phyloP scores from a whole-genome alignment of 108 stramenopile species.

The Nitzschia inconspicua region DNA sequence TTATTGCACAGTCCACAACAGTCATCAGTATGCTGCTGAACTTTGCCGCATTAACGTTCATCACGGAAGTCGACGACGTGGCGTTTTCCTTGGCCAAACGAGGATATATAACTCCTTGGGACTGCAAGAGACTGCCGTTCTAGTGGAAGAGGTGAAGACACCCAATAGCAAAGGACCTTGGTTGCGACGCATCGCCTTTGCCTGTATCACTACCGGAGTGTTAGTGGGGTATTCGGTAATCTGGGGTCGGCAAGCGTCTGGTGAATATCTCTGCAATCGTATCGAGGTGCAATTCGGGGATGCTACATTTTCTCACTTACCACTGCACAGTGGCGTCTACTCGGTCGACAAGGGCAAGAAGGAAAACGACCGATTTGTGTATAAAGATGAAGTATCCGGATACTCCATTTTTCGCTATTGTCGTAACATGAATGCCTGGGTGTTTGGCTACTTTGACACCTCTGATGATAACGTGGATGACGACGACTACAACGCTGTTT shows the following conservation, averaged over 20 bases:
- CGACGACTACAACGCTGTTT: too few relatives aligned
- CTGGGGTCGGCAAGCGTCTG: not conserved
- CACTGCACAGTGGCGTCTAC: not conserved
- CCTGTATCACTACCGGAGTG: not conserved
- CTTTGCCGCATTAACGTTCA: slow-evolving; percentile 14
- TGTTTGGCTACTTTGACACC: too few relatives aligned
- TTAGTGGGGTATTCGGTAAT: not conserved
- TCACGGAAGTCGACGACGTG: slow-evolving; percentile 7
- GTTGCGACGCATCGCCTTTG: not conserved
- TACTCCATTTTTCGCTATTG: slow-evolving; percentile 6
- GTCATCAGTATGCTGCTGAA: slow-evolving; percentile 10
- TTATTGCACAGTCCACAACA: not conserved
- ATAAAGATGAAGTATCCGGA: not conserved
- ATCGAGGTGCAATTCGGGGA: slow-evolving; percentile 14
- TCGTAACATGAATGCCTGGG: not conserved
- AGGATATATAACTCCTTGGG: not conserved
- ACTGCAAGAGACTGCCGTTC: not conserved
- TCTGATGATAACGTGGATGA: too few relatives aligned
- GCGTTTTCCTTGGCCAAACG: not conserved
- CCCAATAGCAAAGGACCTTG: not conserved
- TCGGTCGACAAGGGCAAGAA: not conserved
- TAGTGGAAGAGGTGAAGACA: not conserved
- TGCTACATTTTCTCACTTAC: not conserved
- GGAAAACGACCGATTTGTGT: not conserved
- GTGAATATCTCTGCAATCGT: not conserved